A percentile compares a stretch with the other conserved stretches of the same genome.
Conservation (phyloP, 1,139 yeast species). For the Candida sp. region DNA sequence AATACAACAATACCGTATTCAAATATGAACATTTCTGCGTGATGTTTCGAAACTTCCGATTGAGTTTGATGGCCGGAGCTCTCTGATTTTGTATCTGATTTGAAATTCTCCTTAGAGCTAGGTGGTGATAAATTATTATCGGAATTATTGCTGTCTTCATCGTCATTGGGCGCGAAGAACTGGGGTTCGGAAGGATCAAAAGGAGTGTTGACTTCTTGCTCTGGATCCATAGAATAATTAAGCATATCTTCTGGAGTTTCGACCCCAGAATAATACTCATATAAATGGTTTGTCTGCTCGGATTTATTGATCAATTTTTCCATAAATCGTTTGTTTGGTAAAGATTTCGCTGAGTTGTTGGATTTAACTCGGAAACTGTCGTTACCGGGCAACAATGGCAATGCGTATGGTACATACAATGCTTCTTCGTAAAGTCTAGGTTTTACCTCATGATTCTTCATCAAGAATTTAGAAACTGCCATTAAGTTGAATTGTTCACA, state of each 20-base stretch:
- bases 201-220: slow-evolving; percentile 32
- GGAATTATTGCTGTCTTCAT: slow-evolving; percentile 5
- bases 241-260: slow-evolving; percentile 65
- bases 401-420: slow-evolving; percentile 81
- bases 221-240: slow-evolving; percentile 52
- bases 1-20: slow-evolving; percentile 94
- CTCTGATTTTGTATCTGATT: neutral
- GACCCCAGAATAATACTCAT: slow-evolving; percentile 85
- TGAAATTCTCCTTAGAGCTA: neutral
- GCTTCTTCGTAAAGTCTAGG: slow-evolving; percentile 92
- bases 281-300: slow-evolving; percentile 87
- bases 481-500: slow-evolving; percentile 76
- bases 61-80: slow-evolving; percentile 7
- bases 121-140: neutral
- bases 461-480: slow-evolving; percentile 61
- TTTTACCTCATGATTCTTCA: slow-evolving; percentile 71
- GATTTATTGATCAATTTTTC: slow-evolving; percentile 77
- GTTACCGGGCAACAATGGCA: slow-evolving; percentile 85
- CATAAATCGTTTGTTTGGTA: slow-evolving; percentile 60
- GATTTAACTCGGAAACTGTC: slow-evolving; percentile 84
- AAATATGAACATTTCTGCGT: slow-evolving; percentile 86
- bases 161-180: slow-evolving; percentile 40
- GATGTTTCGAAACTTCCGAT: slow-evolving; percentile 60
- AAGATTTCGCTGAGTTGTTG: slow-evolving; percentile 63
- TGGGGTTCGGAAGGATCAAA: slow-evolving; percentile 51